Base-by-base conservation (phyloP, 331 rosid species). In the Rosa hybrid region DNA sequence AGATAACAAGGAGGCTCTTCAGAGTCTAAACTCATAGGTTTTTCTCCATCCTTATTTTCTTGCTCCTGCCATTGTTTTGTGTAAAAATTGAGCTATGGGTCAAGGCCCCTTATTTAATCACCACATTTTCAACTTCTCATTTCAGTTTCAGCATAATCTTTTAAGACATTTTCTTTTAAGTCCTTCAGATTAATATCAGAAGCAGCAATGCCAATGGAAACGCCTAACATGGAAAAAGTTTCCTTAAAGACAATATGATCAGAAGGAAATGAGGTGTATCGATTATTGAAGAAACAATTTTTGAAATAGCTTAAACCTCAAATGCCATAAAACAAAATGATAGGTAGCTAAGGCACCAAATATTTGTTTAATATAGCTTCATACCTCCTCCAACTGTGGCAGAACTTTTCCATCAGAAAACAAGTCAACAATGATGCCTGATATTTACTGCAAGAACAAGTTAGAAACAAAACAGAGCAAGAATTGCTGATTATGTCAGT, bases 351-450 rank as follows among this genome's bases (percentile, higher is more conserved):
- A 45, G 59, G 25, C 60, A 53, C 18, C 65, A 73, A 70, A 64
- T 48, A 21, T 59, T 49, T 42, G 39, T 48, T 67, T 62, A 71
- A 81, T 23, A 80, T 78, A 79, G 67, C 34, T 69, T 77, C 88
- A 54, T 78, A 95, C 99, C 98, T 92, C 90, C 79, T 91, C 79
- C 86, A 95, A 84, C 81, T 91, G 97, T 68, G 94, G 92, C 86
- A 95, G 86, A 79, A 91, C 89, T 82, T 80, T 80, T 83, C 98
- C 99, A 78, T 86, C 83, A 41, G 98, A 83, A 86, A 93, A 92
- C 87, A 95, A 86, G 85, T 95, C 99, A 78, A 95, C 89, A 45
- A 90, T 72, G 83, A 95, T 88, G 79, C 99, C 98, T 95, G 91
- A 71, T 74, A 86, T 86, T 59, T 72, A 53, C 82, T 77, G 79